These are phyloP conservation scores for Coemansia sp. DNA, from an alignment of 192 early-diverging fungal genomes.

Conservation along the genomic window DNA sequence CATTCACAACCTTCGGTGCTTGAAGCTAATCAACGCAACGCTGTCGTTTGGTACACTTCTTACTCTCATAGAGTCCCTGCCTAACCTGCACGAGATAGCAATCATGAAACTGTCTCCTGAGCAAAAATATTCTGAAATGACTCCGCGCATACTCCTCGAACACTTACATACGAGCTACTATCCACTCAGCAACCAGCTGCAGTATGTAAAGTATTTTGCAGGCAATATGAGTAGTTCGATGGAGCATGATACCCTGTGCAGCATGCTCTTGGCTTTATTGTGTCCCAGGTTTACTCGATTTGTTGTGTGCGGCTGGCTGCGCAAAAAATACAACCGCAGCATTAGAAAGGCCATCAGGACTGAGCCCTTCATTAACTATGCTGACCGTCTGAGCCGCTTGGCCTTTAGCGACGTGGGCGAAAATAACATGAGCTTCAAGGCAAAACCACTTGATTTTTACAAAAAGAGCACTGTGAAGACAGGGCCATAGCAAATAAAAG, in stretches of 20 bases:
- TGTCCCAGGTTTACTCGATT: constrained; percentile 12
- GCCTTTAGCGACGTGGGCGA: neutral
- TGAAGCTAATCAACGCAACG: neutral
- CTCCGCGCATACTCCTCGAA: neutral
- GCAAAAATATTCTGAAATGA: neutral
- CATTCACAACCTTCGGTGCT: neutral
- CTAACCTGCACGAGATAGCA: neutral
- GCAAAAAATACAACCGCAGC: constrained; percentile 2
- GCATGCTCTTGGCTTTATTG: neutral
- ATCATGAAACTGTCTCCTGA: neutral
- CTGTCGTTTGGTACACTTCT: neutral
- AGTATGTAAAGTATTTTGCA: neutral
- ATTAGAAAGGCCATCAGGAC: constrained; percentile 1
- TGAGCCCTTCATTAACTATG: neutral
- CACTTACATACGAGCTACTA: neutral
- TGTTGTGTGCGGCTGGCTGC: neutral
- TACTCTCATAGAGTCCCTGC: neutral
- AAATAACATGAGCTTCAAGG: constrained; percentile 1
- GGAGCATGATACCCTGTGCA: neutral
- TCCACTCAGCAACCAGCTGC: constrained; percentile 2
- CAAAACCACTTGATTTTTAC: neutral
- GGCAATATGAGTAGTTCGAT: neutral
- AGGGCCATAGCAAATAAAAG: neutral
- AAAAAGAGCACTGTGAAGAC: neutral
- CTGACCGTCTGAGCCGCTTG: constrained; percentile 2